Evolutionary conservation across 495 filamentous ascomycete species (phyloP), one percentile per base, ranked within the genome.

Genomic region (Neurospora sp.): DNA sequence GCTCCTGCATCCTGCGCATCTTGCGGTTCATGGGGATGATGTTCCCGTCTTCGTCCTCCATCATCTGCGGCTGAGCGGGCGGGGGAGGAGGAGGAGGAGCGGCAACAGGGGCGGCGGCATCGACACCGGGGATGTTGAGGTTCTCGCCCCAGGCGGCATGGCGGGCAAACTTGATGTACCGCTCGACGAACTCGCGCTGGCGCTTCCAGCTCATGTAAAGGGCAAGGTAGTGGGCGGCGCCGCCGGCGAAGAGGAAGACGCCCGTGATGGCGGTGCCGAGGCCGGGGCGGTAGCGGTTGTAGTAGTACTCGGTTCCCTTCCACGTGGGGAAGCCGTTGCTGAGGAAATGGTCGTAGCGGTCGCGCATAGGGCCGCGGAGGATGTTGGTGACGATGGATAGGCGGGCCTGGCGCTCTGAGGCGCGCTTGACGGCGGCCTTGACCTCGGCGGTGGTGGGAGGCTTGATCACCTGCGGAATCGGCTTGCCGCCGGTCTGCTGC

Each of bases 271-370:
- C 96, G 11, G 91, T 90, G 22, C 92, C 93, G 11, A 98, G 83
- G 12, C 96, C 96, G 1, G 96, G 96, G 38, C 96, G 88, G 86
- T 93, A 97, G 8, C 96, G 91, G 71, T 86, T 90, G 83, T 98
- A 99, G 86, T 98, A 98, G 86, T 98, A 99, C 70, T 94, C 96
- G 20, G 96, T 98, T 41, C 96, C 96, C 80, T 92, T 93, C 96
- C 96, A 99, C 69, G 88, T 89, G 12, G 96, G 96, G 82, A 99
- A 99, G 27, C 96, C 96, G 82, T 98, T 93, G 77, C 85, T 86
- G 71, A 99, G 84, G 84, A 99, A 99, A 81, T 97, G 89, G 81
- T 99, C 94, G 80, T 99, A 99, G 70, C 96, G 92, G 77, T 92
- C 93, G 53, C 96, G 88, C 27, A 84, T 83, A 3, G 89, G 83